Evolutionary conservation across 1,284 basidiomycete genomes (phyloP), one percentile per base, ranked within the genome.

Genomic region (Vanrija pseudolonga): DNA sequence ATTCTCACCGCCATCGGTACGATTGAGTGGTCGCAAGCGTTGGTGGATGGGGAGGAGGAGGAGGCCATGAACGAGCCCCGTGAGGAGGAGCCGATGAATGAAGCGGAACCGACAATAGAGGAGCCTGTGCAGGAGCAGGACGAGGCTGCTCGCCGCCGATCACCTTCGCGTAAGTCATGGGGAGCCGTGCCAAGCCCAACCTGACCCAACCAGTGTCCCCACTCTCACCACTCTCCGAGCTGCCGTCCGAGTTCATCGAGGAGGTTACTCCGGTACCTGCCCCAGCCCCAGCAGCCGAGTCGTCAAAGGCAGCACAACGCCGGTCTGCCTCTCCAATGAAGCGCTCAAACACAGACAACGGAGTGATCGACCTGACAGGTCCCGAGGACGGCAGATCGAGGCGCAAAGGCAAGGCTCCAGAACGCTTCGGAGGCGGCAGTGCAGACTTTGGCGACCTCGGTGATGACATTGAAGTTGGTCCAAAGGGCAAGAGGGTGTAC

Each of bases 261-360:
- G 44, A 40, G 9, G 14, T 26, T 4, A 20, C 38, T 22, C 32
- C 18, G 4, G 9, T 17, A 6, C 36, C 26, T n/a, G 23, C 51
- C 4, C 40, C 23, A 23, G 23, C 24, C 8, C 42, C 15, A 15
- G 40, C 8, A 12, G 59, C 60, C 1, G 52, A 57, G 41, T 50
- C 57, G 38, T 61, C 58, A 12, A n/a, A 53, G 22, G 22, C 56
- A 37, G 48, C 58, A 43, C 18, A 51, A 28, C 26, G 40, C 18
- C 47, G 60, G 38, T n/a, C 28, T 51, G 19, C 32, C 43, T 9
- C 41, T 22, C 24, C 32, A 46, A 15, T 19, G 44, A 11, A 26
- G 24, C 24, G 11, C 20, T 15, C 15, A 7, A 24, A 12, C 2
- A 41, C 32, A 4, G 28, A 22, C 36, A 38, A 43, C 32, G 18